A percentile compares a stretch with the other conserved stretches of the same genome.
These are phyloP conservation scores for Raffaelea arxii DNA, from an alignment of 2,329 filamentous ascomycete species.

Conservation along the genomic window DNA sequence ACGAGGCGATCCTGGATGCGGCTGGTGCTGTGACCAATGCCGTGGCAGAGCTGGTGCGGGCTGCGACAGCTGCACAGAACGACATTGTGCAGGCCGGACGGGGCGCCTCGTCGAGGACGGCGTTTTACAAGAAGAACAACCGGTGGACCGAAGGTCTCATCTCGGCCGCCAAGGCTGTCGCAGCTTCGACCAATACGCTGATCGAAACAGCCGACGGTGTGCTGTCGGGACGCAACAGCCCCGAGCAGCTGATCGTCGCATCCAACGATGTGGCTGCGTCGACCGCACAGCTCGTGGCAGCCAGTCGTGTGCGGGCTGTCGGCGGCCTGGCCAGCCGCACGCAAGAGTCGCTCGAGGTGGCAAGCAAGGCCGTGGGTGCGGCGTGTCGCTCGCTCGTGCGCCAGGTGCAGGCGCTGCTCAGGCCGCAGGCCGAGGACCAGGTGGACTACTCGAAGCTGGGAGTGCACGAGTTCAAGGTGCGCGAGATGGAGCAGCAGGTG, in stretches of 20 bases:
- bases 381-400: slow-evolving; percentile 82
- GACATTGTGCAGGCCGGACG: slow-evolving; percentile 93
- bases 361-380: slow-evolving; percentile 83
- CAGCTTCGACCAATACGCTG: slow-evolving; percentile 83
- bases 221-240: slow-evolving; percentile 80
- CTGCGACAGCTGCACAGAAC: slow-evolving; percentile 83
- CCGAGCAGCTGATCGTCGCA: slow-evolving; percentile 94
- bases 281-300: slow-evolving; percentile 92
- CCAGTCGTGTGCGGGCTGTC: slow-evolving; percentile 81
- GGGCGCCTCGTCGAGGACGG: slow-evolving; percentile 76
- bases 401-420: slow-evolving; percentile 91
- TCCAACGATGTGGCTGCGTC: slow-evolving; percentile 95
- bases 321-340: slow-evolving; percentile 90
- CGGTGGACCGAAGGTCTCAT: slow-evolving; percentile 97
- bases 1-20: slow-evolving; percentile 89
- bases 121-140: slow-evolving; percentile 99
- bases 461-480: slow-evolving; percentile 94
- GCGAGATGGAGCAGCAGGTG: slow-evolving; percentile 99
- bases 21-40: slow-evolving; percentile 89
- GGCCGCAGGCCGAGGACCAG: slow-evolving; percentile 71
- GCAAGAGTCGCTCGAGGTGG: slow-evolving; percentile 82
- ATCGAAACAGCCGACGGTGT: slow-evolving; percentile 98
- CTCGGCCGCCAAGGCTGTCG: slow-evolving; percentile 93
- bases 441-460: slow-evolving; percentile 85
- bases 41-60: slow-evolving; percentile 89